A percentile compares a stretch with the other conserved stretches of the same genome.
Evolutionary conservation across 371 early-diverging fungal genomes (phyloP).

Genomic region (Mucor sp.): DNA sequence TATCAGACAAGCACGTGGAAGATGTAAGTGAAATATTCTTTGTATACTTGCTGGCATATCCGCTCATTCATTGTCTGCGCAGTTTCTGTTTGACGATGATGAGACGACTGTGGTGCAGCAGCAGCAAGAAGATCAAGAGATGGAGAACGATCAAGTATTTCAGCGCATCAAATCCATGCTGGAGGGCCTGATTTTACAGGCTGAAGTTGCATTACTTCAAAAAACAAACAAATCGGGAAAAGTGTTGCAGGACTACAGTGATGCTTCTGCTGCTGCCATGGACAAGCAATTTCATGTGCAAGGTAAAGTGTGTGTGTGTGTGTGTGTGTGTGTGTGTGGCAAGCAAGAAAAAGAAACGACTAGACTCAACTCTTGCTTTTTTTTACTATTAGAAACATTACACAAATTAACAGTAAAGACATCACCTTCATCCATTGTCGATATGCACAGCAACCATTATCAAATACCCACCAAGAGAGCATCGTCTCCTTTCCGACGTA

Average conservation of each 20-base stretch:
- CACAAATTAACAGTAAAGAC: slow-evolving; percentile 15
- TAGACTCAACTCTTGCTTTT: too few species aligned
- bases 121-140: slow-evolving; percentile 19
- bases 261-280: slow-evolving; percentile 4
- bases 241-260: slow-evolving; percentile 18
- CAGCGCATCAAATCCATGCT: slow-evolving; percentile 27
- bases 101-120: not conserved
- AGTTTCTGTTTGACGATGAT: slow-evolving; percentile 8
- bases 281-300: slow-evolving; percentile 13
- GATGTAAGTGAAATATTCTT: slow-evolving; percentile 2
- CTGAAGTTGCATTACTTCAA: slow-evolving; percentile 30
- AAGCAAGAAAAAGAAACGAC: too few species aligned
- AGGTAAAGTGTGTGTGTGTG: slow-evolving; percentile 5
- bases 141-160: slow-evolving; percentile 26
- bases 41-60: not conserved
- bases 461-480: slow-evolving; percentile 1
- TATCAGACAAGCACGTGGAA: slow-evolving; percentile 25
- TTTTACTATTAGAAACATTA: slow-evolving; percentile 8
- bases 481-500: slow-evolving; percentile 7
- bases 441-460: not conserved
- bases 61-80: not conserved
- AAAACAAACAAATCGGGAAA: slow-evolving; percentile 29
- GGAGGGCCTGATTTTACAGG: slow-evolving; percentile 28
- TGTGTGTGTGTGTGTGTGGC: too few species aligned
- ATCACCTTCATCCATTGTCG: not conserved